phyloP scores from a whole-genome alignment of 1,139 yeast species.

The Candida sp. region DNA sequence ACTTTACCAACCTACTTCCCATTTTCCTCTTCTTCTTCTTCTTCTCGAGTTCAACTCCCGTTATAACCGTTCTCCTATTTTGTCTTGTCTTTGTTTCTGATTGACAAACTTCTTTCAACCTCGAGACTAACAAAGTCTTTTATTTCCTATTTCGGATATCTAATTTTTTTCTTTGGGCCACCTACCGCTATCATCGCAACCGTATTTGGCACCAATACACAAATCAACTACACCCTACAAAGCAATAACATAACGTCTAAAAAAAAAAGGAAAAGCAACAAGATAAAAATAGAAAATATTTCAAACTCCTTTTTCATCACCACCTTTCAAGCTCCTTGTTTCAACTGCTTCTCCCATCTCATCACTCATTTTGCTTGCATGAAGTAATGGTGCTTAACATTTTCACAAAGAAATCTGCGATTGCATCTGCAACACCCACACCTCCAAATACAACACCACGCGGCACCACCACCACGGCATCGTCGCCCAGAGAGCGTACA shows the following conservation, averaged over 20 bases:
- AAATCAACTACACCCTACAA: not conserved
- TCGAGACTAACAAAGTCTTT: not conserved
- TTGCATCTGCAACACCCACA: not conserved
- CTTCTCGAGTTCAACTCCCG: not conserved
- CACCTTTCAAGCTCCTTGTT: too few species aligned
- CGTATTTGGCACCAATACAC: not conserved
- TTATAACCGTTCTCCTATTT: not conserved
- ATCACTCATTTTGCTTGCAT: not conserved
- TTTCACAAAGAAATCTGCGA: constrained; percentile 5
- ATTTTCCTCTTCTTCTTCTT: too few species aligned
- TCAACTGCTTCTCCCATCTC: not conserved
- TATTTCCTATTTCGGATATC: not conserved
- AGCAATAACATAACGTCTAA: not conserved
- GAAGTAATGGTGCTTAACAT: constrained; percentile 8
- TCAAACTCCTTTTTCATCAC: not conserved
- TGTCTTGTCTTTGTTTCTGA: not conserved
- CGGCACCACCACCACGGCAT: not conserved
- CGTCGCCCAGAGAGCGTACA: not conserved
- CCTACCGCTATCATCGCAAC: not conserved
- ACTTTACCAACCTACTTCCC: too few species aligned
- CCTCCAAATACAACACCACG: not conserved
- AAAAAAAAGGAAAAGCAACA: not conserved
- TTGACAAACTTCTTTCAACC: not conserved
- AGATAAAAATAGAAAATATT: not conserved
- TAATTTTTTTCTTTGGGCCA: not conserved